Evolutionary conservation across 208 protist genomes (phyloP).

Genomic region (Trypanosoma lewisi): DNA sequence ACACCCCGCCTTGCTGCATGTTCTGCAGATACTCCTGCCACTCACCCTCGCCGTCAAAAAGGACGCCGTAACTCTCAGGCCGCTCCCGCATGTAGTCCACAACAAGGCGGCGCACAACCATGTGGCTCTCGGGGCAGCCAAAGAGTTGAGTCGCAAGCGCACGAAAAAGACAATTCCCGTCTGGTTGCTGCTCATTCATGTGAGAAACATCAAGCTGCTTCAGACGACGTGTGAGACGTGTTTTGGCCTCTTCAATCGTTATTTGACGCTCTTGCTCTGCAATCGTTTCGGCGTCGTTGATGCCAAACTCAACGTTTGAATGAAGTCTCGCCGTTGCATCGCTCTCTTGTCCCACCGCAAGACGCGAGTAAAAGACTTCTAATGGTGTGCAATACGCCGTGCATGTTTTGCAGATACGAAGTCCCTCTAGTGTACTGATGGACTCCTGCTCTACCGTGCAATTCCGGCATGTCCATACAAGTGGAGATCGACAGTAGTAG

Average conservation of each 20-base stretch:
- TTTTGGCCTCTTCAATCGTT: constrained; percentile 48
- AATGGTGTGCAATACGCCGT: constrained; percentile 63
- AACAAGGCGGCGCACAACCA: constrained; percentile 60
- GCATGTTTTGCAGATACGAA: constrained; percentile 68
- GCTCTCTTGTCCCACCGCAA: background rate
- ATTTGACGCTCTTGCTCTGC: constrained; percentile 52
- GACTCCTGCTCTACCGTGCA: constrained; percentile 62
- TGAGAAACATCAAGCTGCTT: constrained; percentile 31
- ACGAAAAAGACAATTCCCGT: constrained; percentile 86
- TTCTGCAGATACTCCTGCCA: constrained; percentile 52
- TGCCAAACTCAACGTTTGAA: constrained; percentile 55
- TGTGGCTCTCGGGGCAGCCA: constrained; percentile 44
- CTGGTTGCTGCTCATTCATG: constrained; percentile 46
- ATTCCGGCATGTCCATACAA: constrained; percentile 62
- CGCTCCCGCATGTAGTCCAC: constrained; percentile 68
- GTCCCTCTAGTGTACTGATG: constrained; percentile 35
- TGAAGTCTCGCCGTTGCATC: constrained; percentile 21
- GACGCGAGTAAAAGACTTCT: constrained; percentile 37
- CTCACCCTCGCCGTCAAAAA: constrained; percentile 64
- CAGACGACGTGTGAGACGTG: constrained; percentile 47
- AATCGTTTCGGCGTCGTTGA: constrained; percentile 69
- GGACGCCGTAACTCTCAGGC: constrained; percentile 51
- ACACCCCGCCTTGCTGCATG: constrained; percentile 60
- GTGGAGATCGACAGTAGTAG: constrained; percentile 29
- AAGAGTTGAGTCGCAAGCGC: constrained; percentile 78